Evolutionary conservation across 192 early-diverging fungal genomes (phyloP).

Genomic region (Thamnidium elegans): DNA sequence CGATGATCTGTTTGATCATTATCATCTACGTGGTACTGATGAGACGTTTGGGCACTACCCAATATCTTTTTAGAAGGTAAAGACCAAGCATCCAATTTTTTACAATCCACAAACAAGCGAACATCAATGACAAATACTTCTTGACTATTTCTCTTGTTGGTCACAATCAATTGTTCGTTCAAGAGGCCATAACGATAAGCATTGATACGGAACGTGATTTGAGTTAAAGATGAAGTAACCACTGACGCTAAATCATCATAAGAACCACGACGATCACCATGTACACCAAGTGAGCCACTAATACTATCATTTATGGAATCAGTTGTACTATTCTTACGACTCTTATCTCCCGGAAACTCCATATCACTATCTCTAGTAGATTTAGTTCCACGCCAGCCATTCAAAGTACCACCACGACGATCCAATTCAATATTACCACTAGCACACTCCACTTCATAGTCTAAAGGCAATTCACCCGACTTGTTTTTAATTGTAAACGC

Average conservation of each 20-base stretch:
- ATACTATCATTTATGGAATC: not conserved
- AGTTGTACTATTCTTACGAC: slow-evolving; percentile 17
- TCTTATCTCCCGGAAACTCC: slow-evolving; percentile 5
- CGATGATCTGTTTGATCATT: slow-evolving; percentile 22
- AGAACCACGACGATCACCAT: slow-evolving; percentile 10
- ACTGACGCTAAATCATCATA: slow-evolving; percentile 19
- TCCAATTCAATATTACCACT: slow-evolving; percentile 54
- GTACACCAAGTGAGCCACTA: not conserved
- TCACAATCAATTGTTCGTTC: slow-evolving; percentile 58
- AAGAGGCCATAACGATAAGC: slow-evolving; percentile 58
- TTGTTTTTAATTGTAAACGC: slow-evolving; percentile 69
- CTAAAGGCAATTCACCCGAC: slow-evolving; percentile 65
- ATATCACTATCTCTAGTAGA: slow-evolving; percentile 20
- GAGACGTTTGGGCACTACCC: slow-evolving; percentile 2
- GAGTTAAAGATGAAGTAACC: slow-evolving; percentile 34
- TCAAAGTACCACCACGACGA: slow-evolving; percentile 46
- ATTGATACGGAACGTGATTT: slow-evolving; percentile 58
- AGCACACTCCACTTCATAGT: slow-evolving; percentile 56
- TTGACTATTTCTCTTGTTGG: slow-evolving; percentile 67
- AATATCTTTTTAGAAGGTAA: slow-evolving; percentile 16
- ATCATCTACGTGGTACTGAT: not conserved
- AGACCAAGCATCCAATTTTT: slow-evolving; percentile 32
- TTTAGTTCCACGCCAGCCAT: slow-evolving; percentile 46
- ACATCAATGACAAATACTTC: slow-evolving; percentile 64
- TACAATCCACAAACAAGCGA: slow-evolving; percentile 65